Conservation (phyloP, 2,329 filamentous ascomycete species). For the Fusarium gaditjirri region DNA sequence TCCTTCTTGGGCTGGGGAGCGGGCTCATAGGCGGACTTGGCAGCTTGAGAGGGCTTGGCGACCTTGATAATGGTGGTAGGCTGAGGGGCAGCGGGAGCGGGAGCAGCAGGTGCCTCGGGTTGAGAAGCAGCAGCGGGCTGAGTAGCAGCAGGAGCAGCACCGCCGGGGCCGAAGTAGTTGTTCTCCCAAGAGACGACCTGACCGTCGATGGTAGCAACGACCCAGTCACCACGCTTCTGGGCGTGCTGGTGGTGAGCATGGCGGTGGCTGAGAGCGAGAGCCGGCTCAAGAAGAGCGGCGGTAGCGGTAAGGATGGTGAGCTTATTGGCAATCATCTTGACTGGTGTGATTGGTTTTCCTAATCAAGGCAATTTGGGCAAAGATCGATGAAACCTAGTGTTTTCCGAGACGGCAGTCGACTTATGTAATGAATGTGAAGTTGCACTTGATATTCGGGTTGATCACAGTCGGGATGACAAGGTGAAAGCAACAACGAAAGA, state of each 20-base stretch:
- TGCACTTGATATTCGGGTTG: slow-evolving; percentile 25
- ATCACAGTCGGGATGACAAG: slow-evolving; percentile 32
- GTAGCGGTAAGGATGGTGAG: slow-evolving; percentile 55
- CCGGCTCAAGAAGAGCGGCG: slow-evolving; percentile 57
- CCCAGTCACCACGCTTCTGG: slow-evolving; percentile 50
- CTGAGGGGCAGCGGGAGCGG: slow-evolving; percentile 17
- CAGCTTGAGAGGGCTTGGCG: slow-evolving; percentile 37
- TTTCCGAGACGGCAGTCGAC: slow-evolving; percentile 11
- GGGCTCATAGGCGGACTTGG: slow-evolving; percentile 16
- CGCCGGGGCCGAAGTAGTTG: slow-evolving; percentile 50
- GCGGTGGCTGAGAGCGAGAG: slow-evolving; percentile 55
- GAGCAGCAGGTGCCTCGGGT: slow-evolving; percentile 13
- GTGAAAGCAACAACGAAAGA: slow-evolving; percentile 32
- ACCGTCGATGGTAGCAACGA: slow-evolving; percentile 46
- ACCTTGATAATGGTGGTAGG: slow-evolving; percentile 42
- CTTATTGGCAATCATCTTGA: slow-evolving; percentile 58
- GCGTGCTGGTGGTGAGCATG: slow-evolving; percentile 52
- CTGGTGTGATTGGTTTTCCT: not conserved
- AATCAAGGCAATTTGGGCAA: not conserved
- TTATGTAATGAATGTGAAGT: slow-evolving; percentile 27
- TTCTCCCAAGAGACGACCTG: slow-evolving; percentile 54
- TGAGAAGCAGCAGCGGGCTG: slow-evolving; percentile 26
- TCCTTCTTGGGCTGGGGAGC: slow-evolving; percentile 2
- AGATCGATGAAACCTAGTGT: slow-evolving; percentile 8
- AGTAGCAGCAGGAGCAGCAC: slow-evolving; percentile 38